Conservation (phyloP, 2,329 filamentous ascomycete genomes). For the Periconia macrospinosa region DNA sequence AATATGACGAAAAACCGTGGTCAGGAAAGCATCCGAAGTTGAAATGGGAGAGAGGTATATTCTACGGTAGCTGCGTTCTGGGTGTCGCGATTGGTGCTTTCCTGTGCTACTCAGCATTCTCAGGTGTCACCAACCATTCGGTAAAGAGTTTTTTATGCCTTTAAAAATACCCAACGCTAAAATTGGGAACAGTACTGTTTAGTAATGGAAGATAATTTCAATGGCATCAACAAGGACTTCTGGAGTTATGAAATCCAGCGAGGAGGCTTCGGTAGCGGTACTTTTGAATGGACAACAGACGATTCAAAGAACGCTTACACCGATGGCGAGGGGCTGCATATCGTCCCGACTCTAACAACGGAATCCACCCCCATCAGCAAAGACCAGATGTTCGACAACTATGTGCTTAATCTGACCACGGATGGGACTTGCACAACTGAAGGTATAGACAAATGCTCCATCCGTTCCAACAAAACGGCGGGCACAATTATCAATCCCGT, state of each 20-base stretch:
- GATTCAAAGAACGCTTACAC: constrained; percentile 73
- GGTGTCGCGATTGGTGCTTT: constrained; percentile 22
- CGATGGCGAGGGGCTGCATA: constrained; percentile 67
- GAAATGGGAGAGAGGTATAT: constrained; percentile 23
- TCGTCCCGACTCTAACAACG: constrained; percentile 72
- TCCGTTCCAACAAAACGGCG: constrained; percentile 74
- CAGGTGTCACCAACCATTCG: constrained; percentile 20
- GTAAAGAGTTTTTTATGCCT: not conserved
- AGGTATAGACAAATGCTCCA: constrained; percentile 62
- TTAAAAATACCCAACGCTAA: constrained; percentile 2
- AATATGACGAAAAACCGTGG: constrained; percentile 28
- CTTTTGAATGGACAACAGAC: constrained; percentile 71
- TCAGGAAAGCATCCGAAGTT: constrained; percentile 20
- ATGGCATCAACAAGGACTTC: constrained; percentile 59
- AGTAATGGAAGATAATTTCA: constrained; percentile 59
- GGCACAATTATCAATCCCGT: constrained; percentile 74
- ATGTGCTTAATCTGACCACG: constrained; percentile 24
- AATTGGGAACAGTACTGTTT: constrained; percentile 17
- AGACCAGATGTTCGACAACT: constrained; percentile 63
- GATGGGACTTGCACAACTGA: constrained; percentile 68
- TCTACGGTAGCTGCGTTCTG: constrained; percentile 21
- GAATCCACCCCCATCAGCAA: constrained; percentile 64
- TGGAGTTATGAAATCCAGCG: constrained; percentile 75
- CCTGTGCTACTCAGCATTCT: constrained; percentile 23
- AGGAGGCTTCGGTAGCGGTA: constrained; percentile 70